Evolutionary conservation across 2,329 filamentous ascomycete species (phyloP).

Genomic region (Colletotrichum lini): DNA sequence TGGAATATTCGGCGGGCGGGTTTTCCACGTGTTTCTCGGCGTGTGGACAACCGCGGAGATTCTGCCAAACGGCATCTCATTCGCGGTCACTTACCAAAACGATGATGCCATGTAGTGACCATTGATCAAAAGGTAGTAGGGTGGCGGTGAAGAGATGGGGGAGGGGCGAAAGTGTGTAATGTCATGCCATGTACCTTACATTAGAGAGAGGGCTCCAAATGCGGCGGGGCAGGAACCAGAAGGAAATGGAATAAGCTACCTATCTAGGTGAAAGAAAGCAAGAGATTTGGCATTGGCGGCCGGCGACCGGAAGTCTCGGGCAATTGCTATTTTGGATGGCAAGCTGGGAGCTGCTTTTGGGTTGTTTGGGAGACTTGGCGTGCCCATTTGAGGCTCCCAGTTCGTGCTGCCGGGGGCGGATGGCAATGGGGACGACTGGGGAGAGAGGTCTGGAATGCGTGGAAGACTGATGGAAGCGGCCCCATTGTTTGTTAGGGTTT

Average conservation of each 20-base stretch:
- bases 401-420: conserved; percentile 10
- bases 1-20: neutral
- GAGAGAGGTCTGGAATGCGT: conserved; percentile 16
- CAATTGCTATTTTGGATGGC: neutral
- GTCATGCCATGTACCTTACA: conserved; percentile 4
- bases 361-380: conserved; percentile 17
- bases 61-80: conserved; percentile 9
- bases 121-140: neutral
- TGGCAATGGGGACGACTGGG: neutral
- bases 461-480: conserved; percentile 31
- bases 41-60: neutral
- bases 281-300: neutral
- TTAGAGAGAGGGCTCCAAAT: neutral
- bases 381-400: conserved; percentile 32
- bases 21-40: neutral
- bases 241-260: neutral
- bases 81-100: conserved; percentile 4
- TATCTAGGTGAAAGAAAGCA: conserved; percentile 10
- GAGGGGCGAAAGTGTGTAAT: neutral
- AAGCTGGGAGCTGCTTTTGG: conserved; percentile 15
- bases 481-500: conserved; percentile 10
- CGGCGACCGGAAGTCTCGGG: neutral
- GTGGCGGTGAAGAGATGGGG: conserved; percentile 25
- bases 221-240: conserved; percentile 1
- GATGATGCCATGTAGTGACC: neutral